A percentile compares a stretch with the other conserved stretches of the same genome.
Evolutionary conservation across 176 grass and related monocot species (phyloP).

Genomic region (Aegilops bicornis): DNA sequence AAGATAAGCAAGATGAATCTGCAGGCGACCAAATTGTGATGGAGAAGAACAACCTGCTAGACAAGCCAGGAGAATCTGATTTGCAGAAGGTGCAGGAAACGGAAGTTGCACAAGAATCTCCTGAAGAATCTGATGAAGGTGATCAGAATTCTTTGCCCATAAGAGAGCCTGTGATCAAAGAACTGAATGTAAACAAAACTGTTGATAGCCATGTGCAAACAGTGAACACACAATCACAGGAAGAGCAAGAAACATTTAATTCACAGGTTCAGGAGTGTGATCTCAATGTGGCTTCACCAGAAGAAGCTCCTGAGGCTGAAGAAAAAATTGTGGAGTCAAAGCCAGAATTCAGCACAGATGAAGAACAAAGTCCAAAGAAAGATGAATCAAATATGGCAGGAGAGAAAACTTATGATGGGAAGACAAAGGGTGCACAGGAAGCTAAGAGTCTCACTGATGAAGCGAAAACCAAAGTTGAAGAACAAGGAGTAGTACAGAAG

Average conservation of each 20-base stretch:
- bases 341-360: constrained; percentile 34
- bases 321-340: constrained; percentile 37
- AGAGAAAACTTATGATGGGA: constrained; percentile 42
- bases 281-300: constrained; percentile 26
- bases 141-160: constrained; percentile 6
- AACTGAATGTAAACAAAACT: constrained; percentile 33
- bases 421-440: constrained; percentile 46
- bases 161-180: constrained; percentile 26
- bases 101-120: constrained; percentile 11
- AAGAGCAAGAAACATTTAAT: constrained; percentile 27
- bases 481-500: constrained; percentile 50
- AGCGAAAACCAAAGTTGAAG: constrained; percentile 35
- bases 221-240: constrained; percentile 18
- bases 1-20: constrained; percentile 38
- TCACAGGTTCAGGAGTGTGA: constrained; percentile 42
- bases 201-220: constrained; percentile 23
- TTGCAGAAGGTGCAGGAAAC: constrained; percentile 28
- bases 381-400: constrained; percentile 32
- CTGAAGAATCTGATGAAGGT: constrained; percentile 30
- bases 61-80: constrained; percentile 22
- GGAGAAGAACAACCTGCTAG: constrained; percentile 18
- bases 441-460: constrained; percentile 30
- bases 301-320: constrained; percentile 24
- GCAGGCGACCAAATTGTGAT: constrained; percentile 14
- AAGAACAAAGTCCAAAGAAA: constrained; percentile 36